Conservation (phyloP, 805 yeast species). For the Starmerella vaccinii region DNA sequence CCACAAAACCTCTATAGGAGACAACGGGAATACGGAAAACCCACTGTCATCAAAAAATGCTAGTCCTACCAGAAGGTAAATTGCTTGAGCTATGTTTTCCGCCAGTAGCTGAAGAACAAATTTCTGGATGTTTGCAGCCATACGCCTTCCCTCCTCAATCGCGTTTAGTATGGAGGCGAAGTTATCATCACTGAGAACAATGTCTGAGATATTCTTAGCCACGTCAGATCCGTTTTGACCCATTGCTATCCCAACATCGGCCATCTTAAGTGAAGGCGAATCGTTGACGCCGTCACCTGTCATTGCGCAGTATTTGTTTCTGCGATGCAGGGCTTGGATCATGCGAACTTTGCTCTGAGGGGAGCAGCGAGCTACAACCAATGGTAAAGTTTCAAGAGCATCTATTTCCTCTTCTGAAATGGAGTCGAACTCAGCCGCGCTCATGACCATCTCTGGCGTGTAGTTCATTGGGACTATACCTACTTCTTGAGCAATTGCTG, state of each 20-base stretch:
- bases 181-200: slow-evolving; percentile 65
- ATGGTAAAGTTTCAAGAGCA: slow-evolving; percentile 52
- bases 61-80: slow-evolving; percentile 59
- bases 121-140: slow-evolving; percentile 69
- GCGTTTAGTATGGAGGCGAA: slow-evolving; percentile 71
- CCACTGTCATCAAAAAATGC: slow-evolving; percentile 55
- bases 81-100: slow-evolving; percentile 61
- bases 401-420: slow-evolving; percentile 53
- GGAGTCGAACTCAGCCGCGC: slow-evolving; percentile 60
- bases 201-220: slow-evolving; percentile 75
- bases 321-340: slow-evolving; percentile 65
- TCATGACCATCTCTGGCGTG: slow-evolving; percentile 55
- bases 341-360: slow-evolving; percentile 73
- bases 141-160: slow-evolving; percentile 69
- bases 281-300: slow-evolving; percentile 80
- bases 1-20: slow-evolving; percentile 76
- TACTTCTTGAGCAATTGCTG: slow-evolving; percentile 70
- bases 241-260: slow-evolving; percentile 80
- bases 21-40: slow-evolving; percentile 68
- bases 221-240: slow-evolving; percentile 74
- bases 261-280: slow-evolving; percentile 63
- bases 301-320: slow-evolving; percentile 61
- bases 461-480: slow-evolving; percentile 60
- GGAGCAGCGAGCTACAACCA: slow-evolving; percentile 74
- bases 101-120: slow-evolving; percentile 65